Evolutionary conservation across 306 rosid genomes (phyloP), one percentile per base, ranked within the genome.

Genomic region (Lablab purpureus): DNA sequence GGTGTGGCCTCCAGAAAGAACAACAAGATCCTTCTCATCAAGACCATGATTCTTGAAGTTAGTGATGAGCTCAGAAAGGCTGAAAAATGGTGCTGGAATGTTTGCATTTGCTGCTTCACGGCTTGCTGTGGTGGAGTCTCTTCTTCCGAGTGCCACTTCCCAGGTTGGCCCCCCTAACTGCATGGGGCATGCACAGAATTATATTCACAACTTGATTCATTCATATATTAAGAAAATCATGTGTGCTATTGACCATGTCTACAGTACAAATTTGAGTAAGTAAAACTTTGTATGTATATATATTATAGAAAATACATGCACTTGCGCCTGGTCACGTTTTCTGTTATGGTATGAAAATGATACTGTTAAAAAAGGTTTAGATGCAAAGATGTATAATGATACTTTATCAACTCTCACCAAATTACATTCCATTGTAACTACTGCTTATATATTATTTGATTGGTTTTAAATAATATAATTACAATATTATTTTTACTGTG

Each of bases 101-200:
- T 85, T 34, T 10, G 69, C 2, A n/a, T 87, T 11, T 10, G 85
- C 89, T 0, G 23, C 71, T 10, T 22, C 60, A 2, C 47, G 80
- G 73, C 87, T 87, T 6, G 89, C 89, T 27, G 78, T 87, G 55
- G 62, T 83, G 15, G 93, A 81, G 85, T 87, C 93, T 75, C 86
- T 87, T 65, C 93, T 87, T 1, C 93, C 89, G 0, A 87, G 17
- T n/a, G 11, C 41, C n/a, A 85, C 87, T 0, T 56, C 40, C 90
- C 93, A 89, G 8, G 80, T 27, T 11, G 87, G 82, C 7, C 93
- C 90, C 25, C 93, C 89, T 78, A 89, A 62, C 93, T 89, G 81
- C 49, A 70, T n/a, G 15, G 6, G n/a, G 15, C 15, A 13, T 19
- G 11, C 37, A 4, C 6, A 21, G 9, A 27, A 71, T 65, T 1